phyloP scores from a whole-genome alignment of 495 filamentous ascomycete species.

The Podospora bellae-mahoneyi region DNA sequence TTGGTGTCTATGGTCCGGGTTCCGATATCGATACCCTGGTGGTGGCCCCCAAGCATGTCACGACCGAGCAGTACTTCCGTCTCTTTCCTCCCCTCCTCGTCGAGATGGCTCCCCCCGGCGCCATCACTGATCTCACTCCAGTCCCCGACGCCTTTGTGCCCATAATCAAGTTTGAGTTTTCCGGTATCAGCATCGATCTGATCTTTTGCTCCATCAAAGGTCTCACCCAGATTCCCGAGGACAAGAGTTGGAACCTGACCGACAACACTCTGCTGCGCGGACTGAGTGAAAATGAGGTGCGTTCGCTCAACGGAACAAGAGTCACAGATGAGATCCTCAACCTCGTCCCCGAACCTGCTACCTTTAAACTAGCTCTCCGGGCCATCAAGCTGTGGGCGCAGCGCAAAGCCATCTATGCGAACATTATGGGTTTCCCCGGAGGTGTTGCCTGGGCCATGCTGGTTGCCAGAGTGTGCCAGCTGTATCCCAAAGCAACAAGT shows the following conservation, averaged over 20 bases:
- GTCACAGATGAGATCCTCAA: slow-evolving; percentile 88
- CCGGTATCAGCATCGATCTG: slow-evolving; percentile 88
- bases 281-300: slow-evolving; percentile 77
- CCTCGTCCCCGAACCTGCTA: slow-evolving; percentile 81
- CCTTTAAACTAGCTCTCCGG: slow-evolving; percentile 81
- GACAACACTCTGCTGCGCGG: slow-evolving; percentile 83
- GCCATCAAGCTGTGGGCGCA: slow-evolving; percentile 97
- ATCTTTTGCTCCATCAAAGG: slow-evolving; percentile 79
- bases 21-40: slow-evolving; percentile 98
- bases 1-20: slow-evolving; percentile 91
- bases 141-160: slow-evolving; percentile 90
- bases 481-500: slow-evolving; percentile 90
- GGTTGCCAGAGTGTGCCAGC: slow-evolving; percentile 89
- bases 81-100: slow-evolving; percentile 74
- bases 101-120: slow-evolving; percentile 66
- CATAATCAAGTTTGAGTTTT: slow-evolving; percentile 91
- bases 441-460: slow-evolving; percentile 98
- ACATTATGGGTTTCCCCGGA: slow-evolving; percentile 92
- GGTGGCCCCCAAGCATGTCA: slow-evolving; percentile 82
- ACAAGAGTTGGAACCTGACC: slow-evolving; percentile 61
- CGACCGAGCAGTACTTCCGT: slow-evolving; percentile 84
- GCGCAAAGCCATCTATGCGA: slow-evolving; percentile 86
- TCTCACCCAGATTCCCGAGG: slow-evolving; percentile 64
- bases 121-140: slow-evolving; percentile 79
- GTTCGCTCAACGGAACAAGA: slow-evolving; percentile 87